A percentile compares a stretch with the other conserved stretches of the same genome.
These are phyloP conservation scores for Aspergillus felis DNA, from an alignment of 2,329 filamentous ascomycete species.

Conservation along the genomic window DNA sequence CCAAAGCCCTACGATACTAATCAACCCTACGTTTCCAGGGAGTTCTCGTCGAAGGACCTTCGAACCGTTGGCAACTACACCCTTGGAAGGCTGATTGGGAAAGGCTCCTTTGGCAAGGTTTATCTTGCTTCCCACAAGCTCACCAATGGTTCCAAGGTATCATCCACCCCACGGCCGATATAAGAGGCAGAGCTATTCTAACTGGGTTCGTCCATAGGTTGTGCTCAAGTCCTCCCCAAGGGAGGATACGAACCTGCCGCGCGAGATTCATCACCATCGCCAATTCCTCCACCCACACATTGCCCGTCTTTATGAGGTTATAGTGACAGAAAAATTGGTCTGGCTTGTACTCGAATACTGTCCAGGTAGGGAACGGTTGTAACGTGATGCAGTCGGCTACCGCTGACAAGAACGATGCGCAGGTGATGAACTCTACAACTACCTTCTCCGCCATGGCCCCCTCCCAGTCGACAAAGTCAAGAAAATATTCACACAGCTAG, in stretches of 20 bases:
- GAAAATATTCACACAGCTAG: constrained; percentile 91
- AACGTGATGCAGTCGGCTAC: constrained; percentile 1
- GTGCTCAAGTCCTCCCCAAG: constrained; percentile 98
- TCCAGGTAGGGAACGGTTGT: constrained; percentile 57
- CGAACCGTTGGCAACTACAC: constrained; percentile 92
- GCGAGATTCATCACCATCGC: constrained; percentile 97
- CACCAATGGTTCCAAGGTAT: constrained; percentile 94
- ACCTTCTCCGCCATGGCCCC: constrained; percentile 81
- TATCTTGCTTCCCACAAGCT: constrained; percentile 95
- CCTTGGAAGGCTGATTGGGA: constrained; percentile 86
- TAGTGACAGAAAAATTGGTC: constrained; percentile 89
- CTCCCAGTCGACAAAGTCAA: constrained; percentile 83
- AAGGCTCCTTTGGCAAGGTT: constrained; percentile 97
- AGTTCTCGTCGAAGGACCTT: constrained; percentile 89
- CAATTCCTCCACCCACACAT: constrained; percentile 98
- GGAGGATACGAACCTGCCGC: constrained; percentile 88
- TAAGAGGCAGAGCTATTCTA: constrained; percentile 6
- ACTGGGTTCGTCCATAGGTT: constrained; percentile 55
- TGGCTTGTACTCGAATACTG: constrained; percentile 98
- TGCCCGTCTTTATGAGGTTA: constrained; percentile 92
- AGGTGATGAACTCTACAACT: constrained; percentile 97
- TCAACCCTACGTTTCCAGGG: constrained; percentile 52
- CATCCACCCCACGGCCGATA: neutral
- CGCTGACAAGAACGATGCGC: constrained; percentile 9
- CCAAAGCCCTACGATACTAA: neutral